Evolutionary conservation across 108 stramenopile genomes (phyloP).

Genomic region (Skeletonema tropicum): DNA sequence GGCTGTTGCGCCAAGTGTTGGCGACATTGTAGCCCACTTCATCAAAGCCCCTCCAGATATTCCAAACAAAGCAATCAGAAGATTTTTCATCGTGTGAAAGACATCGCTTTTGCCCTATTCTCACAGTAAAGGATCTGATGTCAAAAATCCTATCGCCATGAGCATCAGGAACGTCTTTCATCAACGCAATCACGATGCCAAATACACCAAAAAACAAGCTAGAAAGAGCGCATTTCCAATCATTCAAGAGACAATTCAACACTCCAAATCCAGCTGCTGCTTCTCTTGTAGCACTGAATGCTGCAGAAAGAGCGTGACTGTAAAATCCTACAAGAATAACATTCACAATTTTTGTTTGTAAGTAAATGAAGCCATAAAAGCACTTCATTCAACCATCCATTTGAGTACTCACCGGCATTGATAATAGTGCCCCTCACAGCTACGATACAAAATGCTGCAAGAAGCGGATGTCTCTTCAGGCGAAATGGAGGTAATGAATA

Average conservation of each 20-base stretch:
- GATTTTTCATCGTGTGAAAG: slow-evolving; percentile 53
- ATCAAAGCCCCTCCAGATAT: slow-evolving; percentile 46
- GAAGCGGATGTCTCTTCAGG: slow-evolving; percentile 92
- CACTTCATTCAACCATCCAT: slow-evolving; percentile 35
- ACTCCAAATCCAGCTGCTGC: slow-evolving; percentile 49
- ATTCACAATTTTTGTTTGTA: neutral
- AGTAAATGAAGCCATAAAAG: neutral
- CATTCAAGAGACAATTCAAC: slow-evolving; percentile 54
- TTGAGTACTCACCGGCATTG: slow-evolving; percentile 84
- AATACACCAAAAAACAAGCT: slow-evolving; percentile 87
- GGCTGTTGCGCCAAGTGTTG: slow-evolving; percentile 23
- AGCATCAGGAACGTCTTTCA: slow-evolving; percentile 93
- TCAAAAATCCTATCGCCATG: slow-evolving; percentile 75
- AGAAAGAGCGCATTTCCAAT: slow-evolving; percentile 65
- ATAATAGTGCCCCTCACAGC: slow-evolving; percentile 92
- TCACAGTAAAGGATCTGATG: slow-evolving; percentile 80
- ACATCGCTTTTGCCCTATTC: slow-evolving; percentile 72
- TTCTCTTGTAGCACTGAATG: slow-evolving; percentile 42
- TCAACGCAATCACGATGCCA: slow-evolving; percentile 86
- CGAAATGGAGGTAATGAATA: slow-evolving; percentile 89
- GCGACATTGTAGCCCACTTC: slow-evolving; percentile 40
- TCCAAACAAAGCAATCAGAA: slow-evolving; percentile 53
- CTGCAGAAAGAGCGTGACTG: slow-evolving; percentile 70
- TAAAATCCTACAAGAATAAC: slow-evolving; percentile 52
- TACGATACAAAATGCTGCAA: slow-evolving; percentile 95